Conservation (phyloP, 768 basidiomycete species). For the Grammothele lineata region DNA sequence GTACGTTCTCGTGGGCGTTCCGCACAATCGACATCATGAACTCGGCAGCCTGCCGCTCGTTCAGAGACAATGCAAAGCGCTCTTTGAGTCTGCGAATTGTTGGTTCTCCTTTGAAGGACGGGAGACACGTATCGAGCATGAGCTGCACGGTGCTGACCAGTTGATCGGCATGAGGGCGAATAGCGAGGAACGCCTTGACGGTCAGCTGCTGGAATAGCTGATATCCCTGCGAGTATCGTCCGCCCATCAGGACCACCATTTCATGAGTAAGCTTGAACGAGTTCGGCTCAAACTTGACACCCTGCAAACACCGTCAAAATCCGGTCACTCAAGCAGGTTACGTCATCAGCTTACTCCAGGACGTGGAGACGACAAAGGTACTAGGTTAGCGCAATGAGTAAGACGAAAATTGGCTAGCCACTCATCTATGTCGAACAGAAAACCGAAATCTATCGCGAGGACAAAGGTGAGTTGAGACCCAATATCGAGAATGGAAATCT, state of each 20-base stretch:
- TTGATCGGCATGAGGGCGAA: constrained; percentile 91
- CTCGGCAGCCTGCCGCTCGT: constrained; percentile 89
- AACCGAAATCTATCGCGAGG: constrained; percentile 77
- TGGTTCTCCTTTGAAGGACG: constrained; percentile 93
- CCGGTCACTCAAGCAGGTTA: neutral
- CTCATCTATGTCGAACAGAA: constrained; percentile 98
- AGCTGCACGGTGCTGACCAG: constrained; percentile 83
- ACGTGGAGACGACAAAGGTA: constrained; percentile 38
- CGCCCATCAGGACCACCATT: constrained; percentile 98
- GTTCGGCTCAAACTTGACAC: constrained; percentile 97
- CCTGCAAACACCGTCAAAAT: constrained; percentile 40
- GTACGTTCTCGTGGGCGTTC: constrained; percentile 93
- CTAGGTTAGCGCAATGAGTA: constrained; percentile 21
- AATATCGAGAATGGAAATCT: too few species aligned
- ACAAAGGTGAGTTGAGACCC: too few species aligned
- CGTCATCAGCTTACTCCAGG: constrained; percentile 75
- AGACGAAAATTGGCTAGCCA: constrained; percentile 25
- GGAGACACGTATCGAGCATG: constrained; percentile 93
- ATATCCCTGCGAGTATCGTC: constrained; percentile 90
- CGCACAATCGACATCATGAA: constrained; percentile 86
- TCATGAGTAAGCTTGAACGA: constrained; percentile 99
- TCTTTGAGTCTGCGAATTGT: constrained; percentile 87
- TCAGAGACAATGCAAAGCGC: constrained; percentile 77
- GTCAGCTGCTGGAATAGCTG: constrained; percentile 90
- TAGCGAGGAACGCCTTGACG: constrained; percentile 94